Evolutionary conservation across 177 flowering plant species (phyloP).

Genomic region (Vitis hybrid): DNA sequence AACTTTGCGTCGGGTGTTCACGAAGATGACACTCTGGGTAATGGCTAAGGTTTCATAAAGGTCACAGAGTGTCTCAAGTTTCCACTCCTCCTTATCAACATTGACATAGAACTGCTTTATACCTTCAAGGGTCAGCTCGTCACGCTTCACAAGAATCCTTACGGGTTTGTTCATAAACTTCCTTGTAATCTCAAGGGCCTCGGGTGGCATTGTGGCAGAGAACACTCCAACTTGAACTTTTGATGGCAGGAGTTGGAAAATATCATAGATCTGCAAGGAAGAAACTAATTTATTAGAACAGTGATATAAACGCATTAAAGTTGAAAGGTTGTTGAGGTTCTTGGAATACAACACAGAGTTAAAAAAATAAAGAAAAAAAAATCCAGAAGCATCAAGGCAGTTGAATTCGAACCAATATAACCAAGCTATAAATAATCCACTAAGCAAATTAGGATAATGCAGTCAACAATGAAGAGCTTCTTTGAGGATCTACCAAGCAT

Average conservation of each 20-base stretch:
- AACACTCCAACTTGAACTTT: conserved; percentile 79
- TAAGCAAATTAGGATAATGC: no score
- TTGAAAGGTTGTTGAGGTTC: neutral
- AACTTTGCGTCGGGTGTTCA: conserved; percentile 76
- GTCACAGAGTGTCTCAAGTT: conserved; percentile 73
- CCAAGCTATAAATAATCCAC: no score
- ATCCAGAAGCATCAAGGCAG: no score
- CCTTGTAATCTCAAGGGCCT: conserved; percentile 76
- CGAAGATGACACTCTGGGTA: conserved; percentile 77
- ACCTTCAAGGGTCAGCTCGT: conserved; percentile 86
- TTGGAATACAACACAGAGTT: neutral
- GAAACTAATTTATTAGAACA: conserved; percentile 4
- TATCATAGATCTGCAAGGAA: conserved; percentile 64
- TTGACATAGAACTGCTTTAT: conserved; percentile 74
- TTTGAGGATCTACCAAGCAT: no score
- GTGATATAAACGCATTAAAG: neutral
- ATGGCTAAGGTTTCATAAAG: conserved; percentile 75
- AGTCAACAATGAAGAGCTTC: no score
- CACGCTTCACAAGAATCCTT: conserved; percentile 74
- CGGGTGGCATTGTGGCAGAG: conserved; percentile 89
- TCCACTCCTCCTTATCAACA: conserved; percentile 71
- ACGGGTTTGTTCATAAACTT: conserved; percentile 86
- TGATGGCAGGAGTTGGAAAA: conserved; percentile 70
- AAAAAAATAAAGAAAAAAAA: no score
- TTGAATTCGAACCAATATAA: no score